Evolutionary conservation across 805 yeast genomes (phyloP), one percentile per base, ranked within the genome.

Genomic region (Pichia californica): DNA sequence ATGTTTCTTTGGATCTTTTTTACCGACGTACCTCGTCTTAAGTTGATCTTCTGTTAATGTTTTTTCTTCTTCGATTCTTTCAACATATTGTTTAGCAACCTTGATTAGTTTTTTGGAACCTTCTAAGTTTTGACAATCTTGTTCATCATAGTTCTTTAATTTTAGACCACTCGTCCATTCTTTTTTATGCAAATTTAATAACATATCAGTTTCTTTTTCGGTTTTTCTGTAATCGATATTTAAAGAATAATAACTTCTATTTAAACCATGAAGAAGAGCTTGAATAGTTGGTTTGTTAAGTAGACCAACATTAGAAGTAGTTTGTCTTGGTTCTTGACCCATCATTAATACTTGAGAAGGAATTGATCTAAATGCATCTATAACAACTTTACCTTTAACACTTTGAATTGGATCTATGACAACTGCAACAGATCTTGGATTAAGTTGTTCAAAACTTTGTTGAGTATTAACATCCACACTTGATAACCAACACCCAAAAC

Each of bases 401-500:
- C 96, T 88, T 67, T 93, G 99, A 59, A 93, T 93, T 37, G 99
- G 99, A 64, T 93, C 99, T 48, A 93, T 83, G 32, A 93, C 99
- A 27, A 93, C 99, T 1, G 99, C 99, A 31, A 93, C 99, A 0
- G 99, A 95, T 54, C 99, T 76, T 51, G 82, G 83, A 63, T 91
- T 91, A 64, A 93, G 79, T 65, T 88, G 97, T 63, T 93, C 99
- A 60, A 93, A 93, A 29, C 96, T 87, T 63, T 91, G 96, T 62
- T 93, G 99, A 3, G 99, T 93, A 64, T 88, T 88, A 48, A 93
- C 95, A 75, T 93, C 99, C 25, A 93, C 98, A 25, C 89, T 81
- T 11, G 98, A 89, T 54, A 93, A 74, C 99, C 99, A 93, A 71
- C 99, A 93, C n/a, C 99, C 99, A 63, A 91, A 93, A 15, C 99